phyloP scores from a whole-genome alignment of 305 asterid genomes.

The Ruellia speciosa region DNA sequence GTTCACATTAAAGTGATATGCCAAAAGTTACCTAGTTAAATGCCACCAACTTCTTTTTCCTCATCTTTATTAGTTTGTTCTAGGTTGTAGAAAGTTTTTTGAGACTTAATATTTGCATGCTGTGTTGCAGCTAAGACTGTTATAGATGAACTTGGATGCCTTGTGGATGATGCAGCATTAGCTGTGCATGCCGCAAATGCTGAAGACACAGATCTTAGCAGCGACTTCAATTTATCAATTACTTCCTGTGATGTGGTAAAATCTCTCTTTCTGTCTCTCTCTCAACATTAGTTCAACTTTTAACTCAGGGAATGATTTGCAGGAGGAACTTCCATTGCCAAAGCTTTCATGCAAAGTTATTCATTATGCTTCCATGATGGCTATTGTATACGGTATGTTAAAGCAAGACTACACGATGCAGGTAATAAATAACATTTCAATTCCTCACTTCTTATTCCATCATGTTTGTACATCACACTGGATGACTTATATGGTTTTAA shows the following conservation, averaged over 20 bases:
- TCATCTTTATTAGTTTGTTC: no score
- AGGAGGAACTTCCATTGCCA: slow-evolving; percentile 17
- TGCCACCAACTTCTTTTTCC: no score
- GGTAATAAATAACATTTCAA: slow-evolving; percentile 27
- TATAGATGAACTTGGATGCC: slow-evolving; percentile 46
- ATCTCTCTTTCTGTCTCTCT: slow-evolving; percentile 16
- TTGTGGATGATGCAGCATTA: slow-evolving; percentile 42
- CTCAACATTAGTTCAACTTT: no score
- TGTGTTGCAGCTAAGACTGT: slow-evolving; percentile 44
- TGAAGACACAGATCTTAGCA: slow-evolving; percentile 25
- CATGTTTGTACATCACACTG: slow-evolving; percentile 1
- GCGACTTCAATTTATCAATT: slow-evolving; percentile 22
- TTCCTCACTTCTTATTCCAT: not conserved
- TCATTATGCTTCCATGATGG: slow-evolving; percentile 59
- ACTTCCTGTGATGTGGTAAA: slow-evolving; percentile 30
- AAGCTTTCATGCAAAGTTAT: slow-evolving; percentile 30
- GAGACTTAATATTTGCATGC: no score
- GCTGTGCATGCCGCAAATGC: slow-evolving; percentile 33
- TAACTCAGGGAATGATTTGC: no score
- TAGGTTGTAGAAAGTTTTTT: no score
- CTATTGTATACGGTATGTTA: slow-evolving; percentile 53
- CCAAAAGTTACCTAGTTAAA: not conserved
- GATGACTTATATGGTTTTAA: not conserved
- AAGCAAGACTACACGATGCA: slow-evolving; percentile 75
- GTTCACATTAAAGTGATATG: not conserved